Conservation (phyloP, 495 filamentous ascomycete species). For the Hypoxylon subgilvum region DNA sequence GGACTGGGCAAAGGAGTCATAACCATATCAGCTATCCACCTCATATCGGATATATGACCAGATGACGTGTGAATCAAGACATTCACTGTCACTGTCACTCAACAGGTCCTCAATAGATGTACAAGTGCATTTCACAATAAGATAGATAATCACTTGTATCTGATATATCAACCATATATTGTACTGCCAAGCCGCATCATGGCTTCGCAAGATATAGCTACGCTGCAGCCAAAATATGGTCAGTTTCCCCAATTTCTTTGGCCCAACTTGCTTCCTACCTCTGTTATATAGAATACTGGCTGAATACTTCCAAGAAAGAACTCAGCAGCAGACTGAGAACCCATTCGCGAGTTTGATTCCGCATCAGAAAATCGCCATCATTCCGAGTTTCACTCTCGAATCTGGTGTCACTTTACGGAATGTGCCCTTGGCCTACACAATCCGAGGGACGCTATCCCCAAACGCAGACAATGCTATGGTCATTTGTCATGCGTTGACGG, state of each 20-base stretch:
- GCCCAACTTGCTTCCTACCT: no score
- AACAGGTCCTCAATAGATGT: no score
- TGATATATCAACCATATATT: neutral
- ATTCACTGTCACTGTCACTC: no score
- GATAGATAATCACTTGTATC: no score
- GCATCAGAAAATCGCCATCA: slow-evolving; percentile 80
- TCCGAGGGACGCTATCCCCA: slow-evolving; percentile 75
- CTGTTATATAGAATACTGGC: slow-evolving; percentile 44
- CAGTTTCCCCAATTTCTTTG: slow-evolving; percentile 36
- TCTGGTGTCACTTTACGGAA: slow-evolving; percentile 85
- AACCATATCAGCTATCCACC: no score
- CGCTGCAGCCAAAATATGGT: slow-evolving; percentile 46
- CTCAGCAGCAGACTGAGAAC: slow-evolving; percentile 79
- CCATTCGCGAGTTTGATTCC: slow-evolving; percentile 86
- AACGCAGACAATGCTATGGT: slow-evolving; percentile 89
- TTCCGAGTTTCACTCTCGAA: slow-evolving; percentile 91
- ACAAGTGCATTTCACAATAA: no score
- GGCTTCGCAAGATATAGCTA: slow-evolving; percentile 15
- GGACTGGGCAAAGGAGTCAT: no score
- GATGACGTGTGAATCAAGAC: no score
- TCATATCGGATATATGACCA: no score
- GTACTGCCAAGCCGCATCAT: slow-evolving; percentile 21
- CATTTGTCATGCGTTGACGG: slow-evolving; percentile 95
- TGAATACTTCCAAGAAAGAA: slow-evolving; percentile 68
- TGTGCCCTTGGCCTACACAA: slow-evolving; percentile 93